A percentile compares a stretch with the other conserved stretches of the same genome.
phyloP scores from a whole-genome alignment of 2,329 filamentous ascomycete genomes.

The Chaetomium globosum region DNA sequence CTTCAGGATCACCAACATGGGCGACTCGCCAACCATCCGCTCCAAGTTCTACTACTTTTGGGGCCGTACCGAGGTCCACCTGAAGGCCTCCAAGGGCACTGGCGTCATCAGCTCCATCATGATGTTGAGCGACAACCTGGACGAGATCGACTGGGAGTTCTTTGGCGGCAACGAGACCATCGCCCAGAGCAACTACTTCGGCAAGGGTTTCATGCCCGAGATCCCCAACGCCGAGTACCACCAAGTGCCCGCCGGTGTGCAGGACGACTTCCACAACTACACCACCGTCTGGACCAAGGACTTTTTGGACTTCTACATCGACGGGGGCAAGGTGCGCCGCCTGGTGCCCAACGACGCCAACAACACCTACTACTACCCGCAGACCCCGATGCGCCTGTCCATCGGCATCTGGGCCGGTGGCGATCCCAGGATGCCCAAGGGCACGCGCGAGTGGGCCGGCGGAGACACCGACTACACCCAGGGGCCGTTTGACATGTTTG shows the following conservation, averaged over 20 bases:
- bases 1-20: slow-evolving; percentile 70
- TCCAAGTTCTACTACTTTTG: slow-evolving; percentile 86
- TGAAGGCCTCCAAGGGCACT: slow-evolving; percentile 73
- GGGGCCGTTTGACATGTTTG: slow-evolving; percentile 73
- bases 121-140: slow-evolving; percentile 78
- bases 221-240: slow-evolving; percentile 65
- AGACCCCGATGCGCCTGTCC: slow-evolving; percentile 73
- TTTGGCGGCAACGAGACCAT: slow-evolving; percentile 66
- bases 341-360: slow-evolving; percentile 64
- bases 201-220: slow-evolving; percentile 68
- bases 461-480: slow-evolving; percentile 66
- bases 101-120: slow-evolving; percentile 84
- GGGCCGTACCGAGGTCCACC: slow-evolving; percentile 73
- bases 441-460: slow-evolving; percentile 70
- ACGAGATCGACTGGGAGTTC: slow-evolving; percentile 88
- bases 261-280: slow-evolving; percentile 71
- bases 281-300: slow-evolving; percentile 73
- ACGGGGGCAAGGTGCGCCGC: slow-evolving; percentile 66
- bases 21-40: slow-evolving; percentile 77
- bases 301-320: slow-evolving; percentile 68
- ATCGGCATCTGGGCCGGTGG: slow-evolving; percentile 69
- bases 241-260: slow-evolving; percentile 55
- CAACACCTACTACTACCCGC: slow-evolving; percentile 67
- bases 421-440: slow-evolving; percentile 56
- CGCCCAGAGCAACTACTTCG: slow-evolving; percentile 76